Evolutionary conservation across 1,284 basidiomycete genomes (phyloP), one percentile per base, ranked within the genome.

Genomic region (Violaceomyces palustris): DNA sequence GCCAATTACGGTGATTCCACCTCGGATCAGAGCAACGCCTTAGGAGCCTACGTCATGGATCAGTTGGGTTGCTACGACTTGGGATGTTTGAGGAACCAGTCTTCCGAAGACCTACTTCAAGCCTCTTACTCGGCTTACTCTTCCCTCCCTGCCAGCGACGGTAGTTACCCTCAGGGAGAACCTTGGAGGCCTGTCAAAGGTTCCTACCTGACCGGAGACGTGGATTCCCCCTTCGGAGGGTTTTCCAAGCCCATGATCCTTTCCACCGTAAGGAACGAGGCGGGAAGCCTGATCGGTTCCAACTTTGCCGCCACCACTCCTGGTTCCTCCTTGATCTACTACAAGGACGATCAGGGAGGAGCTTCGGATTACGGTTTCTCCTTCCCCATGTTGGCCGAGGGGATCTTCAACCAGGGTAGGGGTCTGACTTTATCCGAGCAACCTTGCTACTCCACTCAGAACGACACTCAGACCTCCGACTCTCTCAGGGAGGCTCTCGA

Each of bases 201-300:
- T 18, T 12, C 25, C 0, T 60, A 55, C 24, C 50, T 60, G 17
- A 25, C 53, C 19, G n/a, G 19, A 10, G 33, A 17, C 19, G 26
- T 42, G 17, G 29, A 51, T 23, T 6, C 33, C 11, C 22, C 14
- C n/a, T n/a, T n/a, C 42, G 23, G 30, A 7, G 12, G 34, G 18
- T 3, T 25, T 4, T 18, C 17, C 18, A 61, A 50, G 35, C 31
- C 43, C 15, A 31, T 64, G 27, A 50, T 68, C 25, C 36, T 61
- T 9, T 52, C 58, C 3, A 66, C 56, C 18, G 61, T 68, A 17
- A 37, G 42, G 25, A 68, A 68, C 42, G 65, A 68, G 39, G 50
- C 39, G 6, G 65, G 65, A 0, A 45, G 45, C 0, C 36, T 29
- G 3, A 38, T 62, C 1, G 61, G 53, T 1, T 14, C 17, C 3